Evolutionary conservation across 2,329 filamentous ascomycete species (phyloP), one percentile per base, ranked within the genome.

Genomic region (Paradendryphiella salina): DNA sequence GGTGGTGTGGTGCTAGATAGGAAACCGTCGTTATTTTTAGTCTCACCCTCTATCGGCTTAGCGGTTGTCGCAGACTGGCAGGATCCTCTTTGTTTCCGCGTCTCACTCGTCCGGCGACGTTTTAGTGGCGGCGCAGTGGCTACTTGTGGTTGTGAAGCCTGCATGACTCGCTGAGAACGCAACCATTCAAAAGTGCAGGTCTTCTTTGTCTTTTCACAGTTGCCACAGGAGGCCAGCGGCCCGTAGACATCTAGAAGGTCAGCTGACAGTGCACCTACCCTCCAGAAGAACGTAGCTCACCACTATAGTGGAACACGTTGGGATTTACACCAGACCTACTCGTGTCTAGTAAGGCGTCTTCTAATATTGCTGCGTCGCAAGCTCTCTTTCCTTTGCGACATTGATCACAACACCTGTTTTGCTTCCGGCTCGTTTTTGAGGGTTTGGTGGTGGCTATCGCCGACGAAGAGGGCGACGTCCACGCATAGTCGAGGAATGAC

Each of bases 321-420:
- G 65, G 65, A 32, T 53, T 64, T 15, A 52, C 52, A 46, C 50
- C 56, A 40, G 55, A 55, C 20, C 56, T 63, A 37, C 50, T 65
- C 13, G 51, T 57, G 23, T 69, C 66, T 11, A 72, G 33, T 42
- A 72, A 52, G 2, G 64, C 62, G 40, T 73, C 70, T 40, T 71
- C 69, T 17, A 70, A 33, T 37, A 75, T 70, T 5, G 65, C 65
- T 4, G 74, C 75, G 56, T 79, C 75, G 59, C 76, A 79, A 5
- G 73, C 75, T 46, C 75, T 63, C 56, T 78, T 78, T 17, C 76
- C 76, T 53, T 74, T 75, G 17, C 76, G 70, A 56, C 76, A 79
- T 48, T 76, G 76, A 50, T 79, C 76, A 54, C 76, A 79, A 52
- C 75, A 77, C 40, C 76, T 70, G 49, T 76, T 71, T 48, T 77